Base-by-base conservation (phyloP, 2,329 filamentous ascomycete genomes). In the Ilyonectria robusta region DNA sequence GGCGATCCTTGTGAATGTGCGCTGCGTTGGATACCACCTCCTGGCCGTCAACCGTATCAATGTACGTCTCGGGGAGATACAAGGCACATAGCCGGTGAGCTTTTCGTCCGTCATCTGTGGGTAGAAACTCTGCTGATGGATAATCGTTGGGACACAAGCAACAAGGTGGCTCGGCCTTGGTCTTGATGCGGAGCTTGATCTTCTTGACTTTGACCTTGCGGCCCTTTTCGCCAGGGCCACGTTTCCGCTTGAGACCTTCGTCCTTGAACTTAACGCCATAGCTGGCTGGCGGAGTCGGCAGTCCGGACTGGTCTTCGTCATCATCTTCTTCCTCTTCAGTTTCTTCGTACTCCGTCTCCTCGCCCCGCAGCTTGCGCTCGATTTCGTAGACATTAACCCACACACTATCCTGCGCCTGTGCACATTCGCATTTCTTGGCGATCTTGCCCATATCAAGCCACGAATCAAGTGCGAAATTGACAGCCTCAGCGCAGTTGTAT, bases 381-480 rank as follows among this genome's bases (percentile, higher is more conserved):
- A 99, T 97, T 76, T 98, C 96, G 65, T 94, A 91, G 4, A 98
- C 94, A 77, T 99, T 95, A 59, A 99, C 94, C 95, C 97, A 99
- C 4, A 99, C 96, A 76, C 95, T 98, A 84, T 99, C 96, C 67
- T 97, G 91, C 71, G 97, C 95, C 66, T 96, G 89, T 75, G 96
- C 94, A 78, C 96, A 99, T 77, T 98, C 92, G 81, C 96, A 99
- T 80, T 96, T 97, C 82, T 98, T 97, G 17, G 96, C 96, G 73
- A 97, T 94, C 75, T 94, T 94, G 23, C 95, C 96, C 85, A 96
- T 98, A 57, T 97, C 92, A 51, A 99, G 84, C 96, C 96, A 99
- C 33, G 94, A 92, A 72, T 98, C 95, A 9, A 97, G 91, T 6
- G 95, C 96, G 80, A 99, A 99, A 79, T 99, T 99, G 83, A 99